Evolutionary conservation across 306 rosid species (phyloP), one percentile per base, ranked within the genome.

Genomic region (Sophora flavescens): DNA sequence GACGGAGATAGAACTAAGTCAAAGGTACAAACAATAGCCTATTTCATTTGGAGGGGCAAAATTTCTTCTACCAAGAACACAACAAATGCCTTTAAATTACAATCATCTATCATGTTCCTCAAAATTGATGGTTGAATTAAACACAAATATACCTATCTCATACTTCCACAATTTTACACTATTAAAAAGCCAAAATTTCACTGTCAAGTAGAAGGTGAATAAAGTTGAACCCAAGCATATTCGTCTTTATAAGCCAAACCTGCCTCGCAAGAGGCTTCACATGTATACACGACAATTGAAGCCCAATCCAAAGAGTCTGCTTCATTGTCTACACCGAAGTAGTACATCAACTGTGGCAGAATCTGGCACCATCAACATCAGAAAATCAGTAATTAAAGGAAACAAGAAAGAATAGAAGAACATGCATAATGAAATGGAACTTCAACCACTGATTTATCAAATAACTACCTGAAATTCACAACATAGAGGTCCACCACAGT

Each of bases 221-320:
- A 78, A 69, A 91, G 83, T 72, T 91, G 97, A 76, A 89, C 87
- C 92, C 93, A 91, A 58, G 88, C 91, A 74, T 36, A 88, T 83
- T 91, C 93, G 62, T 91, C 80, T 75, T 81, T 83, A 83, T 91
- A 91, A 63, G 86, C 79, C 7, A 72, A 53, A 68, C 79, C 72
- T 1, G 82, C 84, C 32, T 86, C 90, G 53, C 95, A 91, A 18
- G 95, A 89, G 50, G 91, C 89, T 77, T 85, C 88, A 62, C 97
- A 91, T 4, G 93, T 44, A 69, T 88, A 86, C 57, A 78, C 91
- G 3, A 81, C 93, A 54, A 91, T 72, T 5, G 93, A 86, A 1
- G 90, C 91, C 96, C 96, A 54, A n/a, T n/a, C n/a, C n/a, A n/a
- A n/a, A n/a, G n/a, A n/a, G n/a, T n/a, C n/a, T n/a, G n/a, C n/a